A percentile compares a stretch with the other conserved stretches of the same genome.
phyloP scores from a whole-genome alignment of 192 early-diverging fungal species.

The Chytriomyces hyalinus region DNA sequence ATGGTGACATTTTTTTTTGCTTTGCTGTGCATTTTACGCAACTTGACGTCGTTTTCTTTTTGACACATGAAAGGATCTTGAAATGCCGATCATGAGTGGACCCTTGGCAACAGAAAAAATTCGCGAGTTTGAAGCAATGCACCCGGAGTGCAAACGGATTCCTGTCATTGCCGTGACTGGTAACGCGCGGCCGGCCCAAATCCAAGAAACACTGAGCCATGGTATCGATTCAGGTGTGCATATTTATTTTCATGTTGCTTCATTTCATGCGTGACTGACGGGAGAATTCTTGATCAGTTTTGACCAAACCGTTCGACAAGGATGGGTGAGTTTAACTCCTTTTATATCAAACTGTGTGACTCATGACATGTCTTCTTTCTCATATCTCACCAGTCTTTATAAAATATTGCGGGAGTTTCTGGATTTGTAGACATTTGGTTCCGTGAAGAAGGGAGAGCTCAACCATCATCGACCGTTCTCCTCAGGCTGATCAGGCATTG shows the following conservation, averaged over 20 bases:
- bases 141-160: constrained; percentile 29
- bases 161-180: constrained; percentile 67
- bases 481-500: no score
- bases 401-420: background rate
- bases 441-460: no score
- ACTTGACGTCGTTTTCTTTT: no score
- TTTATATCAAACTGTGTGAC: no score
- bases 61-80: constrained; percentile 38
- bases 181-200: constrained; percentile 55
- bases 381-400: background rate
- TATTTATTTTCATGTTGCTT: background rate
- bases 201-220: constrained; percentile 52
- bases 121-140: constrained; percentile 36
- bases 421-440: background rate
- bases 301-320: background rate
- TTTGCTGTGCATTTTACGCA: background rate
- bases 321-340: background rate
- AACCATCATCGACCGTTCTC: no score
- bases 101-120: constrained; percentile 57
- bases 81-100: constrained; percentile 69
- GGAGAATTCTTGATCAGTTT: background rate
- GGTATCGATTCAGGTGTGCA: constrained; percentile 55
- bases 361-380: no score
- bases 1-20: constrained; percentile 4
- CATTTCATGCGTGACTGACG: background rate